Percentiles rank a stretch among this genome's conserved stretches.
Conservation (phyloP, 164 flowering plant genomes). For the Nymphaea thermarum region DNA sequence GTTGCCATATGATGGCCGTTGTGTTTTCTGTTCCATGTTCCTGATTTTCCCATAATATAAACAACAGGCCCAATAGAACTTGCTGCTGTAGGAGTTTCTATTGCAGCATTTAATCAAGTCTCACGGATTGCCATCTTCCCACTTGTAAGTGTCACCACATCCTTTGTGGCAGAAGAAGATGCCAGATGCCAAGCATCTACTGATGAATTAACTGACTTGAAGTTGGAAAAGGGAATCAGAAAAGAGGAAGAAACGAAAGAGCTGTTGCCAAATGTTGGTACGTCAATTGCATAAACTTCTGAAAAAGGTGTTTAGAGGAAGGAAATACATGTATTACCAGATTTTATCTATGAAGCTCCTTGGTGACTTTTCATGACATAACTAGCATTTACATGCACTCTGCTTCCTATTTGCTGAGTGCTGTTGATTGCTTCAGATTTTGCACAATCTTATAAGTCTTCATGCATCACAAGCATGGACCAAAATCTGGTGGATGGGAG, state of each 20-base stretch:
- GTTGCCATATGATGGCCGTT: too few species aligned
- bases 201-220: not conserved
- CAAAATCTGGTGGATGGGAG: conserved; percentile 15
- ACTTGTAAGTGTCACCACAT: conserved; percentile 50
- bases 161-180: conserved; percentile 58
- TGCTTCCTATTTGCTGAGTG: not conserved
- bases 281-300: not conserved
- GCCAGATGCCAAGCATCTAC: conserved; percentile 4
- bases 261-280: conserved; percentile 23
- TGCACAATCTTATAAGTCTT: conserved; percentile 4
- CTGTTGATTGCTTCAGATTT: conserved; percentile 17
- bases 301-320: not conserved
- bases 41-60: not conserved
- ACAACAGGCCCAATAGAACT: conserved; percentile 56
- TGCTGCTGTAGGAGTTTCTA: conserved; percentile 55
- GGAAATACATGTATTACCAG: too few species aligned
- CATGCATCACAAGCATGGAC: conserved; percentile 7
- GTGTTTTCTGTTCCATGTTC: not conserved
- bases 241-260: conserved; percentile 21
- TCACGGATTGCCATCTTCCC: conserved; percentile 54
- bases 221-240: conserved; percentile 9
- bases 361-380: not conserved
- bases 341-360: too few species aligned
- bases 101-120: conserved; percentile 49
- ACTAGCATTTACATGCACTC: not conserved